Percentiles rank a stretch among this genome's conserved stretches.
phyloP scores from a whole-genome alignment of 495 filamentous ascomycete genomes.

The Podospora pseudocomata region DNA sequence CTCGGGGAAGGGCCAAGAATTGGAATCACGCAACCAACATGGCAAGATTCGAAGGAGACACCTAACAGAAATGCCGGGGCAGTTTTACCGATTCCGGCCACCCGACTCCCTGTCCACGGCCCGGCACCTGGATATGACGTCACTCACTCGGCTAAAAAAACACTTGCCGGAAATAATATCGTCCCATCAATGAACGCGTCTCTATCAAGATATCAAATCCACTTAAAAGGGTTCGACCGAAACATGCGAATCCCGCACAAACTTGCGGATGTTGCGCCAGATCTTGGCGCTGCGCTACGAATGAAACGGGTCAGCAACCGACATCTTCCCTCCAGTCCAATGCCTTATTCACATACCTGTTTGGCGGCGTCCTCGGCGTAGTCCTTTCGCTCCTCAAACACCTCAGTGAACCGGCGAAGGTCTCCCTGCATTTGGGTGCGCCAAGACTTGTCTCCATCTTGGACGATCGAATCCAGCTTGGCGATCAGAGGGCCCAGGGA shows the following conservation, averaged over 20 bases:
- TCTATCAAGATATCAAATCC: not conserved
- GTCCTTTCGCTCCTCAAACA: not conserved
- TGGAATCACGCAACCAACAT: constrained; percentile 1
- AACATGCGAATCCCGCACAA: not conserved
- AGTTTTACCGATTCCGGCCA: not conserved
- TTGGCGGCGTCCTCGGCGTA: not conserved
- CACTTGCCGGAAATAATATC: not conserved
- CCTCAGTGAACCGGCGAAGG: not conserved
- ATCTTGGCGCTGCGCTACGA: not conserved
- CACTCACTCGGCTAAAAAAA: not conserved
- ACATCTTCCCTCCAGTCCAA: not conserved
- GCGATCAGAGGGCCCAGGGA: not conserved
- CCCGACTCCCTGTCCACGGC: not conserved
- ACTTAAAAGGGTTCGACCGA: not conserved
- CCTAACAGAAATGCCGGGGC: not conserved
- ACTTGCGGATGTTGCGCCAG: not conserved
- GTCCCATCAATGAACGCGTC: not conserved
- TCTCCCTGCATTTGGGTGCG: not conserved
- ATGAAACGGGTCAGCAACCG: not conserved
- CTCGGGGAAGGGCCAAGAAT: not conserved
- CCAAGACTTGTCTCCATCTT: not conserved
- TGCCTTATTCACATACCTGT: not conserved
- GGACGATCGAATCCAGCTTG: not conserved
- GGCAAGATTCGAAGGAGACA: not conserved
- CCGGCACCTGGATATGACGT: not conserved